phyloP scores from a whole-genome alignment of 179 eudicot species.

The Beta macrorhiza region DNA sequence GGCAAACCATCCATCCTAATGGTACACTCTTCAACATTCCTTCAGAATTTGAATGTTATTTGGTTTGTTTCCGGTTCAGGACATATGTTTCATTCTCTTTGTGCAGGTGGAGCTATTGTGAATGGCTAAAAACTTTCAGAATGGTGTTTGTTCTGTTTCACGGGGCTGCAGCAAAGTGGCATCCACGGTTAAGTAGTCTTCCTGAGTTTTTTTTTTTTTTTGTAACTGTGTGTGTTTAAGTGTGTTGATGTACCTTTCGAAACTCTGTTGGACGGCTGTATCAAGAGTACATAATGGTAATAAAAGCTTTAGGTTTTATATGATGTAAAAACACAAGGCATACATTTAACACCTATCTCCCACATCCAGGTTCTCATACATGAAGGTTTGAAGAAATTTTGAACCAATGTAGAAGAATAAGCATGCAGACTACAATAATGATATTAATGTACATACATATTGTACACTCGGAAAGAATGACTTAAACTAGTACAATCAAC shows the following conservation, averaged over 20 bases:
- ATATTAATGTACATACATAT: slow-evolving; percentile 18
- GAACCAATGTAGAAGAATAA: neutral
- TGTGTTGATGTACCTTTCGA: neutral
- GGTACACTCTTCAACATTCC: slow-evolving; percentile 35
- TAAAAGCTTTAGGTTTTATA: slow-evolving; percentile 17
- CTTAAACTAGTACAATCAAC: slow-evolving; percentile 19
- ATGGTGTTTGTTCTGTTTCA: neutral
- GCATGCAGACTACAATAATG: slow-evolving; percentile 6
- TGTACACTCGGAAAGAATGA: slow-evolving; percentile 13
- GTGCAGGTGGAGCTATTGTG: slow-evolving; percentile 57
- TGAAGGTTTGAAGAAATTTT: neutral
- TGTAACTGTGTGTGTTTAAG: neutral
- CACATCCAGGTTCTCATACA: neutral
- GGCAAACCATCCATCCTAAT: slow-evolving; percentile 87
- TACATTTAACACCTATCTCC: neutral
- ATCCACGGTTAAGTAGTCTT: neutral
- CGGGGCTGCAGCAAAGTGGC: neutral
- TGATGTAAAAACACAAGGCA: neutral
- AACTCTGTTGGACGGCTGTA: neutral
- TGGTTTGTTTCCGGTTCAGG: neutral
- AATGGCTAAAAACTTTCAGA: slow-evolving; percentile 32
- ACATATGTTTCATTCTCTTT: slow-evolving; percentile 1
- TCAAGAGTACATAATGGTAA: slow-evolving; percentile 17
- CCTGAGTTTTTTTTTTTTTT: neutral
- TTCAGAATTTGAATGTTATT: neutral